A percentile compares a stretch with the other conserved stretches of the same genome.
These are phyloP conservation scores for Pilaira anomala DNA, from an alignment of 192 early-diverging fungal species.

Conservation along the genomic window DNA sequence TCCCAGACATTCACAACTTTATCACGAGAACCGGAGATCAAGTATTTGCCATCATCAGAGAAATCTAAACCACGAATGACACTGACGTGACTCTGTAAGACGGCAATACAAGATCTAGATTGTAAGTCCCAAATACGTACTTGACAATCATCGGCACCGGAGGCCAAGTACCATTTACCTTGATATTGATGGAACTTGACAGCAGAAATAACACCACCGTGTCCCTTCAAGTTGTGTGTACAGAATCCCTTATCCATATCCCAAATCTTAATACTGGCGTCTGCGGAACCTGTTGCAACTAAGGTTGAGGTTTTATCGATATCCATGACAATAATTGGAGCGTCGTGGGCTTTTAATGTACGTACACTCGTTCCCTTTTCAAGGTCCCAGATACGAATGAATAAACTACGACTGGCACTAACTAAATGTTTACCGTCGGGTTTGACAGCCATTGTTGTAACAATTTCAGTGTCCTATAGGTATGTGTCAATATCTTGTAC, in stretches of 20 bases:
- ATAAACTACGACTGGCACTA: constrained; percentile 76
- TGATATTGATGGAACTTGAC: constrained; percentile 77
- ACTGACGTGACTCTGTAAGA: constrained; percentile 83
- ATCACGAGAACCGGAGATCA: constrained; percentile 88
- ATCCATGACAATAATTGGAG: constrained; percentile 90
- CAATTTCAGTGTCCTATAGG: constrained; percentile 71
- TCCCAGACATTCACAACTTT: constrained; percentile 91
- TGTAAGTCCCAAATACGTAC: constrained; percentile 90
- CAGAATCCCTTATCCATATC: constrained; percentile 89
- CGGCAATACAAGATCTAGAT: constrained; percentile 64
- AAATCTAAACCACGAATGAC: constrained; percentile 89
- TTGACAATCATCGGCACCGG: constrained; percentile 89
- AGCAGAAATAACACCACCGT: constrained; percentile 80
- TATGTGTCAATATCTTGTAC: not conserved
- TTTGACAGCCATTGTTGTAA: constrained; percentile 84
- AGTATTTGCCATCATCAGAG: constrained; percentile 58
- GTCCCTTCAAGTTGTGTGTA: constrained; percentile 95
- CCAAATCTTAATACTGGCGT: constrained; percentile 94
- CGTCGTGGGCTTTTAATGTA: constrained; percentile 86
- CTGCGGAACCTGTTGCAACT: constrained; percentile 95
- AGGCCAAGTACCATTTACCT: constrained; percentile 63
- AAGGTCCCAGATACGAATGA: constrained; percentile 77
- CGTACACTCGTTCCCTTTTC: constrained; percentile 54
- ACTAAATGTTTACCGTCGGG: constrained; percentile 77
- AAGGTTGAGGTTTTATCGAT: constrained; percentile 87